Evolutionary conservation across 495 filamentous ascomycete species (phyloP).

Genomic region (Annulohypoxylon maeteangense): DNA sequence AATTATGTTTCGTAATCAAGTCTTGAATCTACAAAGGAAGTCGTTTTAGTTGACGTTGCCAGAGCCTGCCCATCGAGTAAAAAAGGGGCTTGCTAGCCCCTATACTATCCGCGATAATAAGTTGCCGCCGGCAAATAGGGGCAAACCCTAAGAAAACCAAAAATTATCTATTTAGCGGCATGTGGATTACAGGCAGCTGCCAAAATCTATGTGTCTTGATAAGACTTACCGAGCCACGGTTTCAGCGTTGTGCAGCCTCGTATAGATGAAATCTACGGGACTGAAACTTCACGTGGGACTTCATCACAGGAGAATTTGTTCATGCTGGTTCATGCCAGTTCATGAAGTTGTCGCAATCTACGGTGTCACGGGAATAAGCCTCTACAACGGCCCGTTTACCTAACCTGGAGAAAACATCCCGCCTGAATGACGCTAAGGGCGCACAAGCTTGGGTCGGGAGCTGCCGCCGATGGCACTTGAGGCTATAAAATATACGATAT

Average conservation of each 20-base stretch:
- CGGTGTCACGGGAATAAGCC: neutral
- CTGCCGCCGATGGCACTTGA: slow-evolving; percentile 22
- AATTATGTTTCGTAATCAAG: neutral
- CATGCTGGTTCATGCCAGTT: neutral
- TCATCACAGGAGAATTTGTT: neutral
- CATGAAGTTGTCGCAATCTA: neutral
- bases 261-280: neutral
- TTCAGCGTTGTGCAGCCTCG: neutral
- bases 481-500: neutral
- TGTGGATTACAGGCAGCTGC: neutral
- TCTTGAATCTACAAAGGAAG: neutral
- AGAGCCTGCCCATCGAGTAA: neutral
- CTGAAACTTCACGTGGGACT: neutral
- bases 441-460: slow-evolving; percentile 18
- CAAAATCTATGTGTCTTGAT: neutral
- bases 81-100: neutral
- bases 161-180: neutral
- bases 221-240: neutral
- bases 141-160: neutral
- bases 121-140: neutral
- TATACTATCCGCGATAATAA: neutral
- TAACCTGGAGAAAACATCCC: slow-evolving; percentile 2
- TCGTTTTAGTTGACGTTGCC: neutral
- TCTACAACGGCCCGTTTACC: neutral
- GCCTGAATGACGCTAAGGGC: neutral